phyloP scores from a whole-genome alignment of 768 basidiomycete species.

The Tylopilus balloui region DNA sequence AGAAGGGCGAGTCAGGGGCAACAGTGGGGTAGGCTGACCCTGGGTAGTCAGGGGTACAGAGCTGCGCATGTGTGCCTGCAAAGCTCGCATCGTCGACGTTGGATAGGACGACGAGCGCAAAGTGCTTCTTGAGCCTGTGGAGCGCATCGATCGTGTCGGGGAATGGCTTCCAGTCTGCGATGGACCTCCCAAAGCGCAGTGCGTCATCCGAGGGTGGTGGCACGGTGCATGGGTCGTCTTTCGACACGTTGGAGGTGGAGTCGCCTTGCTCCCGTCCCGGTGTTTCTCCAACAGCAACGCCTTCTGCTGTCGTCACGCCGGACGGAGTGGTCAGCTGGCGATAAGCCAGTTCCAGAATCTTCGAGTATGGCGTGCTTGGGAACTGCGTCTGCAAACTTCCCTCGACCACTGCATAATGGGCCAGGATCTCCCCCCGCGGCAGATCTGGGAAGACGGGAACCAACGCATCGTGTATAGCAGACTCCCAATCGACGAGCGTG shows the following conservation, averaged over 20 bases:
- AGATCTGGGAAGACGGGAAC: constrained; percentile 17
- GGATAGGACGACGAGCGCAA: constrained; percentile 68
- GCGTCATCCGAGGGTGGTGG: constrained; percentile 26
- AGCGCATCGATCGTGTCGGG: constrained; percentile 63
- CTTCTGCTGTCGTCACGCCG: constrained; percentile 37
- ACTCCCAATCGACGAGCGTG: constrained; percentile 75
- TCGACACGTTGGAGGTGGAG: constrained; percentile 2
- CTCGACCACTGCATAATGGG: constrained; percentile 51
- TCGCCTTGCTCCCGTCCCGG: constrained; percentile 18
- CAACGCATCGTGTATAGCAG: constrained; percentile 54
- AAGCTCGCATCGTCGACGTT: constrained; percentile 71
- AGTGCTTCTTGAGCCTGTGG: constrained; percentile 52
- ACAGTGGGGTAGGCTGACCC: constrained; percentile 37
- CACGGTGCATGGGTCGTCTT: neutral
- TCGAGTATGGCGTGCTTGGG: constrained; percentile 56
- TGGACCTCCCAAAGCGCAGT: constrained; percentile 53
- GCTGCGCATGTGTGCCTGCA: constrained; percentile 50
- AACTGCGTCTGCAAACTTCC: constrained; percentile 52
- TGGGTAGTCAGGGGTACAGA: constrained; percentile 26
- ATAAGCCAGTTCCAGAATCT: constrained; percentile 48
- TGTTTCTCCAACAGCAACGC: constrained; percentile 20
- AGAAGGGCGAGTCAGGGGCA: constrained; percentile 52
- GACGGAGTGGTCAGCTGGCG: constrained; percentile 30
- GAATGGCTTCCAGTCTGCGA: constrained; percentile 61
- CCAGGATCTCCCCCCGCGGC: constrained; percentile 39